Base-by-base conservation (phyloP, 352 stramenopile genomes). In the Globisporangium parvum region DNA sequence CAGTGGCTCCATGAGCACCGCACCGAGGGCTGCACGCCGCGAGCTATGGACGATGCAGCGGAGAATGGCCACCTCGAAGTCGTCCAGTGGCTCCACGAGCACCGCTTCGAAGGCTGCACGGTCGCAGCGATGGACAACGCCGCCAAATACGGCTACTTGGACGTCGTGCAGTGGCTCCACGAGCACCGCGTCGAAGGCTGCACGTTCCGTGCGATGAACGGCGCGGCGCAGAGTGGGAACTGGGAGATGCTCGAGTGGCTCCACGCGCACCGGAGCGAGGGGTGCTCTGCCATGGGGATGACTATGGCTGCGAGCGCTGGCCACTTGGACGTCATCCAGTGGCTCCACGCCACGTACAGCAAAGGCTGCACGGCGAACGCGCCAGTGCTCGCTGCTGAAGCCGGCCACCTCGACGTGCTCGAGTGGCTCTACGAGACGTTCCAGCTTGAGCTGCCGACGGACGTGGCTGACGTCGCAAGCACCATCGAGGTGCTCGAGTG, bases 361-460 rank as follows among this genome's bases (percentile, higher is more conserved):
- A 26, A 11, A 9, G 28, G 18, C 18, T 53, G 50, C 35, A 45
- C 39, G 0, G n/a, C 35, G 20, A 53, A 49, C 17, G 46, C 56
- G 3, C 47, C 15, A 3, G 35, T 47, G 37, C 33, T 55, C 14
- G 50, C 50, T 35, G 50, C 47, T 0, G 26, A 53, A 26, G 47
- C 24, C 18, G 47, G 52, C 20, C 52, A 58, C 9, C 42, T 51
- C 15, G 28, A 58, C 15, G 46, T 54, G 12, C 23, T 60, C 47
- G 28, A 40, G 47, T 60, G 54, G 54, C 21, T 60, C 11, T 31
- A 60, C 24, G 23, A 6, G 17, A 60, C 42, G 5, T 23, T 53
- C 18, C 23, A 42, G 1, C 9, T 24, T 1, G 33, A 60, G 33
- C 50, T 44, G 42, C 26, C 52, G 17, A 24, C 42, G n/a, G 21